Base-by-base conservation (phyloP, 1,284 basidiomycete genomes). In the Pseudozyma tsukubaensis region DNA sequence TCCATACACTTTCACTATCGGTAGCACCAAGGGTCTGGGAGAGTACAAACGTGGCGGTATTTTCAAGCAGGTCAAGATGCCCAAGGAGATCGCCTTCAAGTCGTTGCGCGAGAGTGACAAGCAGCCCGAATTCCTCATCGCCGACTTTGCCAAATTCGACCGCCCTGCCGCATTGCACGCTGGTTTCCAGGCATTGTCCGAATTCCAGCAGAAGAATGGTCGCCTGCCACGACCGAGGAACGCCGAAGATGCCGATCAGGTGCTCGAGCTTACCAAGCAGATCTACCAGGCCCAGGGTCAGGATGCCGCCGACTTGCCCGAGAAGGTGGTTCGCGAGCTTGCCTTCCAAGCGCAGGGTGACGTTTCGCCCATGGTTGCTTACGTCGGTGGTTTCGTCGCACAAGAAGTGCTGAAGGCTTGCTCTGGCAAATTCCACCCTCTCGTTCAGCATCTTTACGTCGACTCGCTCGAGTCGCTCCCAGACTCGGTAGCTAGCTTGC, bases 61-160 rank as follows among this genome's bases (percentile, higher is more conserved):
- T 77, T 99, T 99, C 85, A 95, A 93, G 16, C 97, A 99, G 86
- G 94, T 99, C 81, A 99, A 99, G 88, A 95, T 97, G 94, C 97
- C 97, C 21, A 97, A 97, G 87, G 89, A 94, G 67, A 88, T 99
- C 59, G 89, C 72, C 37, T 84, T 84, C 70, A 97, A 97, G 94
- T 90, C 94, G 7, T 88, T 99, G 44, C 89, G 91, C 78, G 94
- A 98, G 78, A 94, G 94, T 5, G 85, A 94, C 61, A 88, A 89
- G 77, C 85, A 88, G 49, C 96, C 97, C 0, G 96, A 99, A 80
- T 90, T 90, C 83, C 92, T 98, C 87, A 90, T 98, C 76, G 94
- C 95, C 56, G 97, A 99, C 85, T 99, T 97, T 80, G 94, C 94
- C 83, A 99, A 99, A 85, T 98, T 94, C 80, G 96, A 99, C 81